Conservation (phyloP, 2,329 filamentous ascomycete genomes). For the Shiraia bambusicola region DNA sequence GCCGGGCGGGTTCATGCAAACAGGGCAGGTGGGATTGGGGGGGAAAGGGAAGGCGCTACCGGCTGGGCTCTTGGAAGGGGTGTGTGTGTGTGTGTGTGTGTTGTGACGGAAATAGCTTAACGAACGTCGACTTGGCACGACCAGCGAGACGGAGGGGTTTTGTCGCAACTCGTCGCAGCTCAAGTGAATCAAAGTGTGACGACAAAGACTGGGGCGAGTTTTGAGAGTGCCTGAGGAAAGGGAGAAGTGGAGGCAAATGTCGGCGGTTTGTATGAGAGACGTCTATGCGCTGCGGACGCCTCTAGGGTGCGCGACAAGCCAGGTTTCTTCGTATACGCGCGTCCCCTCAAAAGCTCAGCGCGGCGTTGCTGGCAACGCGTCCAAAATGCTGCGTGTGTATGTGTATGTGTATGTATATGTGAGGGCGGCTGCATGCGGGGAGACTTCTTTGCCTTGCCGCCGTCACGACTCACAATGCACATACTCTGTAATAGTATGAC, state of each 20-base stretch:
- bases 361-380: constrained; percentile 3
- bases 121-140: constrained; percentile 35
- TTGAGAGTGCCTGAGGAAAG: too few relatives aligned
- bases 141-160: constrained; percentile 25
- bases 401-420: too few relatives aligned
- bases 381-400: too few relatives aligned
- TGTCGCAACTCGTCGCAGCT: constrained; percentile 27
- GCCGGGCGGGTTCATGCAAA: constrained; percentile 12
- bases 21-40: constrained; percentile 33
- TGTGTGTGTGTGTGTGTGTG: too few relatives aligned
- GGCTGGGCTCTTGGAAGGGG: constrained; percentile 16
- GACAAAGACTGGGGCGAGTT: constrained; percentile 16
- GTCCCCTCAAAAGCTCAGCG: constrained; percentile 12
- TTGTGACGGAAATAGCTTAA: constrained; percentile 25
- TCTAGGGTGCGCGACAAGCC: constrained; percentile 37
- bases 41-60: constrained; percentile 30
- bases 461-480: too few relatives aligned
- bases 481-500: too few relatives aligned
- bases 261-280: constrained; percentile 19
- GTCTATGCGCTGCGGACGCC: constrained; percentile 22
- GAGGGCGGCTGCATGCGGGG: too few relatives aligned
- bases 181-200: constrained; percentile 19
- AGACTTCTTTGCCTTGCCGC: too few relatives aligned
- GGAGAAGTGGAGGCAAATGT: constrained; percentile 19
- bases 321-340: constrained; percentile 28